phyloP scores from a whole-genome alignment of 164 flowering plant genomes.

The Brasenia schreberi region DNA sequence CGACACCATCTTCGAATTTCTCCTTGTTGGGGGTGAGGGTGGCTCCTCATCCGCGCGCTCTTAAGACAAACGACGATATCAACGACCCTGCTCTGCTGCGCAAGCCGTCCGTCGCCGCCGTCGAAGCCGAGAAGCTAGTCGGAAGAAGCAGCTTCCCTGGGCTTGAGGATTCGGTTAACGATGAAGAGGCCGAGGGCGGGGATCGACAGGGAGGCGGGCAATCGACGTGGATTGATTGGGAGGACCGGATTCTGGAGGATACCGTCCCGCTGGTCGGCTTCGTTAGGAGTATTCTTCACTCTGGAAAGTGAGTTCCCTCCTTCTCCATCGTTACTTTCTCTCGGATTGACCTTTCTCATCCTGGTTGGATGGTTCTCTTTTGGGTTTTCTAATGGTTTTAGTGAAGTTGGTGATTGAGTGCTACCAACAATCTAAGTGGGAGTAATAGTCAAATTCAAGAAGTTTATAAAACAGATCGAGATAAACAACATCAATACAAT shows the following conservation, averaged over 20 bases:
- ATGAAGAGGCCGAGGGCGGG: constrained; percentile 3
- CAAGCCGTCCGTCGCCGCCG: constrained; percentile 29
- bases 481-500: no score
- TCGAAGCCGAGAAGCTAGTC: constrained; percentile 4
- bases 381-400: no score
- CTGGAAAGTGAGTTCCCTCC: constrained; percentile 53
- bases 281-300: constrained; percentile 88
- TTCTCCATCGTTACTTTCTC: background rate
- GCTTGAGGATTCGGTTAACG: constrained; percentile 8
- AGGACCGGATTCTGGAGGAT: constrained; percentile 82
- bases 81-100: constrained; percentile 32
- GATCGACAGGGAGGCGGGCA: constrained; percentile 6
- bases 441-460: no score
- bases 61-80: constrained; percentile 18
- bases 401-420: no score
- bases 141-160: constrained; percentile 7
- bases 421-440: no score
- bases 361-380: no score
- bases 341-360: background rate
- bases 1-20: constrained; percentile 9
- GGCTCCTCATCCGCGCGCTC: constrained; percentile 15
- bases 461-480: no score
- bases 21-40: constrained; percentile 3
- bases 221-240: constrained; percentile 60
- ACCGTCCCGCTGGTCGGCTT: constrained; percentile 91